Evolutionary conservation across 352 stramenopile genomes (phyloP), one percentile per base, ranked within the genome.

Genomic region (Phytophthora agathidicida): DNA sequence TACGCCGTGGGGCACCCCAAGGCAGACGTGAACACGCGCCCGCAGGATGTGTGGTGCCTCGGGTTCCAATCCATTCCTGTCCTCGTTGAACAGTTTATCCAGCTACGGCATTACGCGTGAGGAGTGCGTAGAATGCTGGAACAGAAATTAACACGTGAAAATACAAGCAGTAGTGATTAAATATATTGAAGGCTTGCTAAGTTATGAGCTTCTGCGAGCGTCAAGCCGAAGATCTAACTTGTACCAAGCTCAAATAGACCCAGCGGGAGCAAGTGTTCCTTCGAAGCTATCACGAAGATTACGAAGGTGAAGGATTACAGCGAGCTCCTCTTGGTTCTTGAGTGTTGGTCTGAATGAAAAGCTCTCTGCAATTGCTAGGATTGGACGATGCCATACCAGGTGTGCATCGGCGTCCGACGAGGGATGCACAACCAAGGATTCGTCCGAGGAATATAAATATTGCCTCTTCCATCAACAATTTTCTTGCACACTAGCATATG

Each of bases 51-150:
- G 11, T 50, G 53, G 49, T 77, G 64, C 30, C 44, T 54, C 16
- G 52, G 64, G 8, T 73, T 67, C 46, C 50, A 62, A 19, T 66
- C 46, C 17, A 64, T 77, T 31, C 63, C 68, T 2, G 45, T 43
- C 16, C 63, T 73, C 3, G 63, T 73, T 0, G 49, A 77, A 41
- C 53, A 65, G 32, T 77, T 77, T n/a, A 6, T 77, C 28, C 63
- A 55, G 3, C 58, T 46, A n/a, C 22, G 41, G 13, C 30, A 31
- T 31, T 65, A 53, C 39, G 39, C 26, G 33, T 57, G 44, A 63
- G 13, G 10, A 22, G 19, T 28, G 44, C n/a, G 2, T 32, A 45
- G 22, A 41, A 45, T n/a, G n/a, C n/a, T n/a, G n/a, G n/a, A n/a
- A n/a, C n/a, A n/a, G 23, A 60, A 46, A 27, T 47, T 48, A 46